phyloP scores from a whole-genome alignment of 1,284 basidiomycete genomes.

The Heimioporus retisporus region DNA sequence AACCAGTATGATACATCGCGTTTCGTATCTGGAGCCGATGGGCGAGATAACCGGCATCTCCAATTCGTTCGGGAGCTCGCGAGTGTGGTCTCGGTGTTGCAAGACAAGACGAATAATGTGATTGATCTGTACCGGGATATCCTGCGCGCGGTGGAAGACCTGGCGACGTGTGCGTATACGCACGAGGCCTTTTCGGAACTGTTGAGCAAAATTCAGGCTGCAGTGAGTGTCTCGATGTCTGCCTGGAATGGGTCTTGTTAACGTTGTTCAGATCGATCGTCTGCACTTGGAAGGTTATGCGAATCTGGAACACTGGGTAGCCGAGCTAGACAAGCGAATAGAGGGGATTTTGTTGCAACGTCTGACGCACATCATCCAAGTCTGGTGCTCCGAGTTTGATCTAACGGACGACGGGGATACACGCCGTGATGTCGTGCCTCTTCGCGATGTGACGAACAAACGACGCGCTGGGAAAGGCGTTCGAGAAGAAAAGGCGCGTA shows the following conservation, averaged over 20 bases:
- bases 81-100: constrained; percentile 88
- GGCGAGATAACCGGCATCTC: constrained; percentile 90
- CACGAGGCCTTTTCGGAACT: constrained; percentile 84
- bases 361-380: constrained; percentile 82
- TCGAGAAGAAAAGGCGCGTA: constrained; percentile 78
- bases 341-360: constrained; percentile 87
- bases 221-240: constrained; percentile 58
- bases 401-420: constrained; percentile 72
- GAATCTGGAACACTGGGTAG: constrained; percentile 98
- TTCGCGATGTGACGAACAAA: constrained; percentile 69
- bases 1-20: constrained; percentile 90
- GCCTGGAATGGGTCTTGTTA: background rate
- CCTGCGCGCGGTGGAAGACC: constrained; percentile 85
- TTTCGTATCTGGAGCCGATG: constrained; percentile 77
- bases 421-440: constrained; percentile 60
- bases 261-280: constrained; percentile 79
- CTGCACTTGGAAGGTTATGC: constrained; percentile 97
- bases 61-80: constrained; percentile 97
- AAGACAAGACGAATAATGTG: constrained; percentile 96
- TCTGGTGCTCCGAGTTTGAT: constrained; percentile 92
- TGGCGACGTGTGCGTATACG: constrained; percentile 89
- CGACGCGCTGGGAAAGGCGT: constrained; percentile 70
- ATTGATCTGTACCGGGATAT: constrained; percentile 95
- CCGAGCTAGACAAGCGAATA: constrained; percentile 89
- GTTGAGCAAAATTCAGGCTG: constrained; percentile 87